Base-by-base conservation (phyloP, 345 rosid genomes). In the Gossypium herbaceum region DNA sequence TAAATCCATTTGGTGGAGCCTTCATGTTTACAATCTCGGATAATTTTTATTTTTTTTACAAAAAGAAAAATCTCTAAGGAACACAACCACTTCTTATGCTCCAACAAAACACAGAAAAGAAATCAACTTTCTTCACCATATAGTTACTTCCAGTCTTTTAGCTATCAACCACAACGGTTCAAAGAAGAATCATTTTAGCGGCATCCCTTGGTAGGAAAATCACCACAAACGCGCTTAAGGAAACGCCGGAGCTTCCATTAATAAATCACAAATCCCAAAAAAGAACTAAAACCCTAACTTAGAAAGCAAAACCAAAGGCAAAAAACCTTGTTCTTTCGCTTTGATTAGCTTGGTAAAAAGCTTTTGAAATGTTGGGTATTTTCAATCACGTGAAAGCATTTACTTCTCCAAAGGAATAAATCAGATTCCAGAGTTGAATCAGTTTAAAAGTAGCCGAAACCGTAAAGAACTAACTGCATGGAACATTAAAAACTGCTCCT, bases 1-100 rank as follows among this genome's bases (percentile, higher is more conserved):
- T 51, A 56, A 83, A 86, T 44, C 97, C 99, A 91, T 89, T 92
- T 75, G 97, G 74, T 73, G 91, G 91, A 86, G 86, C 84, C 92
- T 92, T 95, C 99, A 95, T 95, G 86, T 63, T 85, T 67, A 73
- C 61, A 77, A 75, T 19, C 55, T 66, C 12, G 57, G 57, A 13
- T 54, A 61, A 75, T 39, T 15, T 57, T 24, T 29, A 0, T 29
- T 34, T 4, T 34, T 19, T 19, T 3, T 22, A n/a, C 34, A 65
- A 39, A 22, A 29, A 34, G 25, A 19, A 22, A 9, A 16, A 68
- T 20, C 22, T 24, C 24, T n/a, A 75, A 71, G 62, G 70, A 70
- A 78, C 47, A 56, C 74, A 66, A 79, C 72, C 80, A 73, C 48
- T 56, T 68, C 22, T 48, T 63, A 47, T 75, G 67, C 67, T 75